phyloP scores from a whole-genome alignment of 2,329 filamentous ascomycete species.

The Scedosporium aurantiacum region DNA sequence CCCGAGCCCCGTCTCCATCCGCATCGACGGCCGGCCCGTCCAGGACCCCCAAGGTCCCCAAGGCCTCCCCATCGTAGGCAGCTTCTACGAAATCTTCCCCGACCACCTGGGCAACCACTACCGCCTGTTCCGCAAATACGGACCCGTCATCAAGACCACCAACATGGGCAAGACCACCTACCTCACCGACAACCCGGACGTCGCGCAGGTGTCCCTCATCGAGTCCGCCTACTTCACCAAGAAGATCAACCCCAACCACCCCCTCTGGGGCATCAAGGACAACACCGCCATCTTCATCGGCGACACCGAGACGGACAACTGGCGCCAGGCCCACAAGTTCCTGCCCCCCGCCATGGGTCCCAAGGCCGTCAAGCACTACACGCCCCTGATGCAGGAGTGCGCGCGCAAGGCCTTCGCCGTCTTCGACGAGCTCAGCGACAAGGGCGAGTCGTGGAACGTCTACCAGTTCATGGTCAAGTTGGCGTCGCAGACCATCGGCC shows the following conservation, averaged over 20 bases:
- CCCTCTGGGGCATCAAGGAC: constrained; percentile 31
- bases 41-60: constrained; percentile 38
- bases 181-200: constrained; percentile 36
- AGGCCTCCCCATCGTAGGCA: constrained; percentile 38
- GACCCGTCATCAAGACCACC: constrained; percentile 38
- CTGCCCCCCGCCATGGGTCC: constrained; percentile 46
- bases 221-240: constrained; percentile 45
- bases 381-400: constrained; percentile 45
- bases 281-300: constrained; percentile 31
- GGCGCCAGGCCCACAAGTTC: constrained; percentile 47
- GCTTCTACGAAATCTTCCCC: constrained; percentile 43
- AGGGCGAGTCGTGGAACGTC: constrained; percentile 34
- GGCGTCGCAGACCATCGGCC: constrained; percentile 32
- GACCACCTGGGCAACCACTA: constrained; percentile 48
- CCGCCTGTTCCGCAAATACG: constrained; percentile 40
- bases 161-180: constrained; percentile 39
- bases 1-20: constrained; percentile 26
- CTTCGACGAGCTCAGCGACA: constrained; percentile 38
- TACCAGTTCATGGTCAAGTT: constrained; percentile 40
- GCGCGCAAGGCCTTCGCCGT: constrained; percentile 38
- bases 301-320: constrained; percentile 40
- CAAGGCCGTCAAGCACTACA: constrained; percentile 50
- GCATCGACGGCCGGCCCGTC: constrained; percentile 36
- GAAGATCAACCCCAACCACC: constrained; percentile 37
- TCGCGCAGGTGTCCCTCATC: constrained; percentile 32